Evolutionary conservation across 495 filamentous ascomycete genomes (phyloP).

Genomic region (Darksidea phi): DNA sequence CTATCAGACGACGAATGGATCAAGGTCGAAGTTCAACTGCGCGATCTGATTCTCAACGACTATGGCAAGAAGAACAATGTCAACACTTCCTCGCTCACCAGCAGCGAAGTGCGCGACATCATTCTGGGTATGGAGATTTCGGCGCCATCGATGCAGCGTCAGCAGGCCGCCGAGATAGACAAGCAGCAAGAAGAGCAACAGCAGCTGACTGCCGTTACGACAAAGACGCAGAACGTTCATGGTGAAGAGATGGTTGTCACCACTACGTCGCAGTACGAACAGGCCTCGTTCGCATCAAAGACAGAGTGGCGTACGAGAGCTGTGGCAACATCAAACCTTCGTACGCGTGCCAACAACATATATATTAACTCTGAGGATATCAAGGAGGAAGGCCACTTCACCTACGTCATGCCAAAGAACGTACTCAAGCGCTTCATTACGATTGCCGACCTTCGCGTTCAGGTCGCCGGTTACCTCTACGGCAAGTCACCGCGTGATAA

Average conservation of each 20-base stretch:
- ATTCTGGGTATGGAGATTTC: constrained; percentile 99
- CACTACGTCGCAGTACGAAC: constrained; percentile 94
- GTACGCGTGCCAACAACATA: constrained; percentile 94
- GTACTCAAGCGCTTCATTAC: constrained; percentile 98
- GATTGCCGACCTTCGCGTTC: constrained; percentile 93
- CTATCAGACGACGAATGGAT: constrained; percentile 97
- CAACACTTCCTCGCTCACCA: constrained; percentile 94
- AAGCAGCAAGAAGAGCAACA: constrained; percentile 97
- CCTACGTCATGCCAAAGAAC: constrained; percentile 99
- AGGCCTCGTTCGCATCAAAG: constrained; percentile 96
- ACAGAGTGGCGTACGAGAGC: constrained; percentile 98
- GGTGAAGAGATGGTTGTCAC: constrained; percentile 98
- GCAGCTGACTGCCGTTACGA: constrained; percentile 95
- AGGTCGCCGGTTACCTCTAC: constrained; percentile 95
- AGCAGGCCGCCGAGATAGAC: constrained; percentile 98
- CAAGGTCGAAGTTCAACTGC: constrained; percentile 93
- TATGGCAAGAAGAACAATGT: constrained; percentile 99
- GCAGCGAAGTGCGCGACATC: constrained; percentile 95
- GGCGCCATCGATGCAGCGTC: constrained; percentile 95
- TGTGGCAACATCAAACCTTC: constrained; percentile 93
- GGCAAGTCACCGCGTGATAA: constrained; percentile 91
- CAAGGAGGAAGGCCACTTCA: constrained; percentile 75
- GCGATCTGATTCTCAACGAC: constrained; percentile 95
- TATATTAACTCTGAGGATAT: constrained; percentile 96
- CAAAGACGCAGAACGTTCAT: constrained; percentile 96